Evolutionary conservation across 257 asterid species (phyloP), one percentile per base, ranked within the genome.

Genomic region (Penstemon newberryi): DNA sequence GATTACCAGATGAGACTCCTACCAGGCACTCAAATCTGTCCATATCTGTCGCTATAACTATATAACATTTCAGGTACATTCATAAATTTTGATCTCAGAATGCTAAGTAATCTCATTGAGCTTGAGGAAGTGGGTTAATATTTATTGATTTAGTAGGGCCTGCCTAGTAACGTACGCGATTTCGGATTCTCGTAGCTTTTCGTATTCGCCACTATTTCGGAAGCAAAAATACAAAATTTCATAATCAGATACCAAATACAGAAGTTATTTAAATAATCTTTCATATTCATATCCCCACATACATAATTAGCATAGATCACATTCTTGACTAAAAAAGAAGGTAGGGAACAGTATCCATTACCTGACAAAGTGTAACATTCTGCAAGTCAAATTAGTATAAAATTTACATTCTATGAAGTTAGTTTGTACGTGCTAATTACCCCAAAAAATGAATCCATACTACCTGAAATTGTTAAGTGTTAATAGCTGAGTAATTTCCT

Each of bases 391-490:
- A 1, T 18, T 65, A 49, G 60, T 47, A 52, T 56, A 60, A 4
- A 58, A 4, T 25, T 1, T 25, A 4, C 42, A 63, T 19, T 74
- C 56, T 49, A n/a, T 60, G 46, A 12, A 25, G 43, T 7, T 7
- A 40, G 36, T 56, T 4, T 3, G 12, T 18, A 7, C 8, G 10
- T 51, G 44, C 64, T 15, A 47, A 57, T 67, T 58, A 54, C 65
- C 19, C 0, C 10, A 75, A 1, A 0, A 65, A 59, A 44, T 69
- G 60, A 75, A 65, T 62, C 58, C 53, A 11, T 6, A 33, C 25
- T 83, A 91, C 98, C 98, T 89, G 94, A 91, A 89, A 86, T 91
- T 91, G 72, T 55, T 73, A 71, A 91, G 91, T 5, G 98, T 89
- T 73, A 91, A 75, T 49, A 91, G 87, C 85, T 91, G 98, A n/a